These are phyloP conservation scores for Yamadazyma kanchanaburiensis DNA, from an alignment of 1,139 yeast genomes.

Conservation along the genomic window DNA sequence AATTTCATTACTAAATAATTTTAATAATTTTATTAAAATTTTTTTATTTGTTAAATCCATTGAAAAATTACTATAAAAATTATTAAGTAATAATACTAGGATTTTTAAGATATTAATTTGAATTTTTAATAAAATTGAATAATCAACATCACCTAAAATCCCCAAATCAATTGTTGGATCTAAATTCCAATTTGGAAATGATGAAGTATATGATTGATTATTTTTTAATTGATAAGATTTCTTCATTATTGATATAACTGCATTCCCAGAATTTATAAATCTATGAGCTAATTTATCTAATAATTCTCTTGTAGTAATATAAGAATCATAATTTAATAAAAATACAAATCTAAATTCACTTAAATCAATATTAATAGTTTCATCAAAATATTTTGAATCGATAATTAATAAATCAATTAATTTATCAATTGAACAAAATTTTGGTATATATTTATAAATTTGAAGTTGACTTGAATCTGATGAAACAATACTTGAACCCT, in stretches of 20 bases:
- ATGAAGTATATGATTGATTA: constrained; percentile 6
- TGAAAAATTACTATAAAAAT: constrained; percentile 73
- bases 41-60: constrained; percentile 63
- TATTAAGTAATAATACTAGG: constrained; percentile 64
- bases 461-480: constrained; percentile 15
- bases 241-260: constrained; percentile 46
- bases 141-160: constrained; percentile 44
- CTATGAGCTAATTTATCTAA: constrained; percentile 43
- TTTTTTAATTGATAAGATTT: constrained; percentile 16
- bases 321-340: constrained; percentile 40
- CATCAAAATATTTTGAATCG: constrained; percentile 38
- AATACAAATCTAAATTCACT: constrained; percentile 45
- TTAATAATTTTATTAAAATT: constrained; percentile 63
- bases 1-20: constrained; percentile 65
- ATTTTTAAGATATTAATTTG: constrained; percentile 84
- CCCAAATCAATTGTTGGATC: constrained; percentile 34
- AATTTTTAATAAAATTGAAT: constrained; percentile 62
- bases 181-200: constrained; percentile 55
- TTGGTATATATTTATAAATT: constrained; percentile 33
- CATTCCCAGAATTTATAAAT: constrained; percentile 46
- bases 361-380: constrained; percentile 36
- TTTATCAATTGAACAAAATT: constrained; percentile 38
- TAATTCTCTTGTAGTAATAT: constrained; percentile 40
- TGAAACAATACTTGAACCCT: constrained; percentile 13
- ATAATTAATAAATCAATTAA: constrained; percentile 41